Evolutionary conservation across 2,329 filamentous ascomycete genomes (phyloP).

Genomic region (Diaporthe citri): DNA sequence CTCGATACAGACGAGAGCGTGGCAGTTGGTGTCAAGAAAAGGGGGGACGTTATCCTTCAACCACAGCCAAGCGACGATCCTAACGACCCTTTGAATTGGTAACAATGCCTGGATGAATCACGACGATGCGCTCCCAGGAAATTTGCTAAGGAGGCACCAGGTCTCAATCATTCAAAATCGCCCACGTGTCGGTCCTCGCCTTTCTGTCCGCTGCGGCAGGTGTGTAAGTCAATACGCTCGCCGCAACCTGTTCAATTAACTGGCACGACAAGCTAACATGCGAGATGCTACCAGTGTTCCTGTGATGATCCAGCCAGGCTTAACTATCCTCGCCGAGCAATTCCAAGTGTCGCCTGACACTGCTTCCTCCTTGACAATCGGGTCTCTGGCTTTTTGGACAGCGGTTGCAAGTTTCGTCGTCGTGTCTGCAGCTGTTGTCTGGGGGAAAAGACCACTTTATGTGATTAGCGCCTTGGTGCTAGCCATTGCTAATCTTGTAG

Average conservation of each 20-base stretch:
- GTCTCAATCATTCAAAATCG: background rate
- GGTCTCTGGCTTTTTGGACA: conserved; percentile 29
- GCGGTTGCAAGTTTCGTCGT: conserved; percentile 33
- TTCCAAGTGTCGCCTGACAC: background rate
- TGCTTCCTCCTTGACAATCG: conserved; percentile 13
- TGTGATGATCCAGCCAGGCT: background rate
- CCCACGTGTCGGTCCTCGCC: background rate
- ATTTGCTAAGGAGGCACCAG: background rate
- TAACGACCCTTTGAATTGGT: background rate
- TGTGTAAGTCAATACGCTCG: background rate
- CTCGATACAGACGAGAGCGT: background rate
- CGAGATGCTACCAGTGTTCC: background rate
- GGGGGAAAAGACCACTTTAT: conserved; percentile 28
- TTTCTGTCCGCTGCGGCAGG: conserved; percentile 7
- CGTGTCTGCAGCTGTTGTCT: conserved; percentile 20
- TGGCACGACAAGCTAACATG: background rate
- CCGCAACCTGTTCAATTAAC: background rate
- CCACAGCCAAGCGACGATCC: background rate
- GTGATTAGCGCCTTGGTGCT: conserved; percentile 17
- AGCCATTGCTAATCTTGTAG: background rate
- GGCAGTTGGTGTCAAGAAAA: conserved; percentile 2
- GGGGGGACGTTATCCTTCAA: background rate
- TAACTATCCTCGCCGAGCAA: background rate
- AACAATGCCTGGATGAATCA: background rate
- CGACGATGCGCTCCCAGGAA: background rate